Evolutionary conservation across 2,329 filamentous ascomycete genomes (phyloP).

Genomic region (Huntiella decipiens): DNA sequence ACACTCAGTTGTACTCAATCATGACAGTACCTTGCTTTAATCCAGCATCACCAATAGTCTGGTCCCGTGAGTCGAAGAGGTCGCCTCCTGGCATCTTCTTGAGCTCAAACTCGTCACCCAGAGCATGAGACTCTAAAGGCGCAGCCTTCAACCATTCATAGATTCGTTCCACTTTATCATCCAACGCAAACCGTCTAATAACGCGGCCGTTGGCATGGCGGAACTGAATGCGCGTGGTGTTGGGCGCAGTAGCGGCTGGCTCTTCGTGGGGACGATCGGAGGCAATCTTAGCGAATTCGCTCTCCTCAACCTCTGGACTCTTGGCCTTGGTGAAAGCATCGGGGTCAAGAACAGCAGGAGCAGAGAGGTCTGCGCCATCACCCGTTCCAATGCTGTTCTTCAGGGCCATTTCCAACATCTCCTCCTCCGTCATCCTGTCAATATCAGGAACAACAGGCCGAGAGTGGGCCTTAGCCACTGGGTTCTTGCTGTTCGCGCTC

Average conservation of each 20-base stretch:
- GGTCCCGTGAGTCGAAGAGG: conserved; percentile 54
- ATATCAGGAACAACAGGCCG: conserved; percentile 32
- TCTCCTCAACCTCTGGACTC: conserved; percentile 21
- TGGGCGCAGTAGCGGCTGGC: conserved; percentile 45
- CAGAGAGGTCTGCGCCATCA: conserved; percentile 20
- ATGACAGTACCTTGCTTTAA: conserved; percentile 88
- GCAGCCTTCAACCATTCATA: conserved; percentile 95
- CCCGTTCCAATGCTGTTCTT: conserved; percentile 56
- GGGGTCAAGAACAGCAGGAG: conserved; percentile 46
- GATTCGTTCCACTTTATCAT: conserved; percentile 61
- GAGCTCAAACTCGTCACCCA: conserved; percentile 65
- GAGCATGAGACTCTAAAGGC: conserved; percentile 55
- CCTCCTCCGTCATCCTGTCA: conserved; percentile 83
- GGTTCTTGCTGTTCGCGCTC: conserved; percentile 75
- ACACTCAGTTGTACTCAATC: conserved; percentile 66
- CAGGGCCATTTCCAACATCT: conserved; percentile 88
- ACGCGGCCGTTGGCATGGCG: conserved; percentile 67
- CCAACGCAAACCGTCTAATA: conserved; percentile 63
- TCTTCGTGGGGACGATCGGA: conserved; percentile 57
- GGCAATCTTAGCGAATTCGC: conserved; percentile 51
- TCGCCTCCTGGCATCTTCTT: conserved; percentile 71
- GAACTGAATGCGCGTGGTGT: conserved; percentile 78
- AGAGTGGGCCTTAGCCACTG: conserved; percentile 55
- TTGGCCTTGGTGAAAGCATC: conserved; percentile 63
- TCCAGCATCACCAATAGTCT: conserved; percentile 60